These are phyloP conservation scores for Penicillium manginii DNA, from an alignment of 495 filamentous ascomycete species.

Conservation along the genomic window DNA sequence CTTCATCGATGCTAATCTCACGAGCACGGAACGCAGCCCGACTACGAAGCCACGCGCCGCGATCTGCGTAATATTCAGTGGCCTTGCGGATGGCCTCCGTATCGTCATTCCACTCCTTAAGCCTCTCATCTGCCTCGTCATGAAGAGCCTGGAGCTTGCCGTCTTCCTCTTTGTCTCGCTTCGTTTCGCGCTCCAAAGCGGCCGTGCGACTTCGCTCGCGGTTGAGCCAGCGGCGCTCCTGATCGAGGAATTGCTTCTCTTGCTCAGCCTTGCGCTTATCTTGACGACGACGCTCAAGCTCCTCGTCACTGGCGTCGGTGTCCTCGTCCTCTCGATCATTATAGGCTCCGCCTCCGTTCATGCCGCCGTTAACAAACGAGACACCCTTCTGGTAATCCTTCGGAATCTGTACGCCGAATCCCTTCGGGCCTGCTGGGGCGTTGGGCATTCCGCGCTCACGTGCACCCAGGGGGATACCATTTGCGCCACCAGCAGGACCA, in stretches of 20 bases:
- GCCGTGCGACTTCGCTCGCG: conserved; percentile 81
- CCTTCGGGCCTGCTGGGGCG: conserved; percentile 80
- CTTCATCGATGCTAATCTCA: conserved; percentile 77
- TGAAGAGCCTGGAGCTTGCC: conserved; percentile 58
- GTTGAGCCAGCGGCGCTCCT: conserved; percentile 88
- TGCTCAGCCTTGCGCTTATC: conserved; percentile 72
- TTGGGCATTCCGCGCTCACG: conserved; percentile 70
- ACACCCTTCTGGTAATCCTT: conserved; percentile 83
- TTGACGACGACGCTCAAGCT: conserved; percentile 74
- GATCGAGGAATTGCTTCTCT: conserved; percentile 82
- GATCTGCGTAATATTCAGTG: conserved; percentile 86
- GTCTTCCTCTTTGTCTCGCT: conserved; percentile 74
- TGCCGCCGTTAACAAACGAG: conserved; percentile 82
- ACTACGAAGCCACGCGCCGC: conserved; percentile 80
- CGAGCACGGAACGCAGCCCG: conserved; percentile 71
- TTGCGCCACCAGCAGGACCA: conserved; percentile 73
- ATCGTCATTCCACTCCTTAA: conserved; percentile 90
- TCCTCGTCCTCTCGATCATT: conserved; percentile 81
- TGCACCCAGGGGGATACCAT: conserved; percentile 85
- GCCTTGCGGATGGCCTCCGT: conserved; percentile 70
- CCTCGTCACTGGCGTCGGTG: conserved; percentile 83
- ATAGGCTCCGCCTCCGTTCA: conserved; percentile 61
- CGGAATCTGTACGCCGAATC: conserved; percentile 70
- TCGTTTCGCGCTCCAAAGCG: conserved; percentile 80
- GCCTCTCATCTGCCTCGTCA: conserved; percentile 71